Evolutionary conservation across 495 filamentous ascomycete genomes (phyloP).

Genomic region (Tetracladium marchalianum): DNA sequence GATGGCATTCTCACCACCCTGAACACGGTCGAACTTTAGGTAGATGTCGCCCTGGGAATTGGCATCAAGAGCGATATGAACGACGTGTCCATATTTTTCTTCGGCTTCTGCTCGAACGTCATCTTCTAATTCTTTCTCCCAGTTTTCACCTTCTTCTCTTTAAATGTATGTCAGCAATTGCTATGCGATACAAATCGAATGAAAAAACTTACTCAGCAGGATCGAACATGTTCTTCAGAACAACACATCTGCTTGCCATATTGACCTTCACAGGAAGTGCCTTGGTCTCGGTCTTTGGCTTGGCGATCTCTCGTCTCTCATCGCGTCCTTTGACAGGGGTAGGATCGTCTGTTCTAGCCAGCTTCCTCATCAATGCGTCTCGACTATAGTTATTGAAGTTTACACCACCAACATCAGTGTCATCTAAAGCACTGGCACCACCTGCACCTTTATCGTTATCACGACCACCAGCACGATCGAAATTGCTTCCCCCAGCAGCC

Average conservation of each 20-base stretch:
- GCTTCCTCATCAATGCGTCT: constrained; percentile 94
- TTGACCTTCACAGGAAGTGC: constrained; percentile 77
- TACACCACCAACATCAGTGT: constrained; percentile 95
- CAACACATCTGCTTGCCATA: constrained; percentile 88
- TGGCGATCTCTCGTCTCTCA: constrained; percentile 59
- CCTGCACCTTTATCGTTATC: constrained; percentile 84
- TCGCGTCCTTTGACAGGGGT: constrained; percentile 47
- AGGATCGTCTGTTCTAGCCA: constrained; percentile 90
- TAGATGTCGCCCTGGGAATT: constrained; percentile 95
- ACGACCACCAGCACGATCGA: constrained; percentile 85
- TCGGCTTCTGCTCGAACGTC: constrained; percentile 92
- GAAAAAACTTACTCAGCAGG: constrained; percentile 64
- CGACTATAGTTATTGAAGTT: constrained; percentile 99
- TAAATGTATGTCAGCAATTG: constrained; percentile 22
- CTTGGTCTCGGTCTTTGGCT: constrained; percentile 74
- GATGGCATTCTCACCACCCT: constrained; percentile 93
- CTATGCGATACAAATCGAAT: neutral
- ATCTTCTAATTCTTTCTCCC: constrained; percentile 90
- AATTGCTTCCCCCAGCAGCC: constrained; percentile 68
- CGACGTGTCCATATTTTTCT: constrained; percentile 92
- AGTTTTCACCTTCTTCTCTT: constrained; percentile 78
- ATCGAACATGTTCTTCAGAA: constrained; percentile 94
- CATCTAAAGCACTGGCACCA: constrained; percentile 91
- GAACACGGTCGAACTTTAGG: constrained; percentile 91
- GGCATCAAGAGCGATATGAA: constrained; percentile 92